phyloP scores from a whole-genome alignment of 2,329 filamentous ascomycete species.

The Elsinoe batatas region DNA sequence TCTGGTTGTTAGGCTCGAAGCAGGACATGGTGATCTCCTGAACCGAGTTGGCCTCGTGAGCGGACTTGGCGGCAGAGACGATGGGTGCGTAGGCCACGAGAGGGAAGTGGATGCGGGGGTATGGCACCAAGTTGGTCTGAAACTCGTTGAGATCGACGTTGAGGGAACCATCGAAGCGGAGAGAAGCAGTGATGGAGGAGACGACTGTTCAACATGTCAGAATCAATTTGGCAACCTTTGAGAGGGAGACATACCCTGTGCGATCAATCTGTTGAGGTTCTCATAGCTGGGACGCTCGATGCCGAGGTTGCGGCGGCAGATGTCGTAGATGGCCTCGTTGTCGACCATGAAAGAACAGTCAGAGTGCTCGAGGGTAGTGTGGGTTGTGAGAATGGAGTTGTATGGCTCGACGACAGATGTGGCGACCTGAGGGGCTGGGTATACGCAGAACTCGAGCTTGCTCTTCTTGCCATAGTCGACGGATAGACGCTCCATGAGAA shows the following conservation, averaged over 20 bases:
- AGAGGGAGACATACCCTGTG: slow-evolving; percentile 58
- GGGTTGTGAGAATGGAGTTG: slow-evolving; percentile 98
- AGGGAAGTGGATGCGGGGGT: slow-evolving; percentile 98
- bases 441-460: slow-evolving; percentile 99
- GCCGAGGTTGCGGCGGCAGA: slow-evolving; percentile 94
- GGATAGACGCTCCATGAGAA: slow-evolving; percentile 97
- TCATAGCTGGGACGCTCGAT: slow-evolving; percentile 97
- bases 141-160: slow-evolving; percentile 99
- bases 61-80: slow-evolving; percentile 87
- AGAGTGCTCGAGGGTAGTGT: slow-evolving; percentile 98
- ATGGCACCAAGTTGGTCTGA: slow-evolving; percentile 99
- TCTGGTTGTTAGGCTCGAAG: slow-evolving; percentile 99
- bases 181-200: slow-evolving; percentile 94
- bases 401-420: slow-evolving; percentile 98
- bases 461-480: slow-evolving; percentile 99
- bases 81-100: slow-evolving; percentile 93
- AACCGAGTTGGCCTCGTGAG: slow-evolving; percentile 96
- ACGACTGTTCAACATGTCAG: slow-evolving; percentile 53
- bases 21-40: slow-evolving; percentile 98
- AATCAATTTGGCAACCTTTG: background rate
- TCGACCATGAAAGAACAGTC: slow-evolving; percentile 99
- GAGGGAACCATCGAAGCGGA: slow-evolving; percentile 95
- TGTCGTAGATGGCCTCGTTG: slow-evolving; percentile 99
- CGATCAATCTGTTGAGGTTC: slow-evolving; percentile 97
- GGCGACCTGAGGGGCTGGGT: slow-evolving; percentile 92